Evolutionary conservation across 768 basidiomycete genomes (phyloP).

Genomic region (Hygrophorus russula): DNA sequence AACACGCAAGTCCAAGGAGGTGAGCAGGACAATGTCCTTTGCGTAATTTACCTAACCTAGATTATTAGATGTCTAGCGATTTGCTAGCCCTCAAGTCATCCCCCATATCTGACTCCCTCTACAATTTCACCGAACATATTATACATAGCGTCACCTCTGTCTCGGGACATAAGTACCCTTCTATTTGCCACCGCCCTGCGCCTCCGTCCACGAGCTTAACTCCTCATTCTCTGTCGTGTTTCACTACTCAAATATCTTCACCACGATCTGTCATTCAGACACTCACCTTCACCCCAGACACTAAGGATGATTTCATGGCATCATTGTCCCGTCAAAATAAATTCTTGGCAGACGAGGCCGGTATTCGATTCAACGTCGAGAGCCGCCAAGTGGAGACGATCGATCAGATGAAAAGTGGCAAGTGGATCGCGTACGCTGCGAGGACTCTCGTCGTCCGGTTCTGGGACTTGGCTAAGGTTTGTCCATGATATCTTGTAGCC

Average conservation of each 20-base stretch:
- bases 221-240: conserved; percentile 20
- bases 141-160: conserved; percentile 26
- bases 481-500: conserved; percentile 8
- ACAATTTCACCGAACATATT: conserved; percentile 40
- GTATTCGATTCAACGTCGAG: conserved; percentile 37
- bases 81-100: conserved; percentile 25
- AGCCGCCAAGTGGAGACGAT: conserved; percentile 39
- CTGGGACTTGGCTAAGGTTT: conserved; percentile 74
- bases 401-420: conserved; percentile 66
- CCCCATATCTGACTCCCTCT: conserved; percentile 29
- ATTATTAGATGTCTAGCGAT: conserved; percentile 2
- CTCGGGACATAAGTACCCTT: conserved; percentile 35
- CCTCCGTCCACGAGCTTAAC: conserved; percentile 10
- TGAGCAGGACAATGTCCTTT: conserved; percentile 12
- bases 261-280: conserved; percentile 31
- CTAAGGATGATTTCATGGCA: conserved; percentile 38
- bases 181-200: conserved; percentile 36
- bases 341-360: conserved; percentile 23
- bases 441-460: conserved; percentile 68
- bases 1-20: conserved; percentile 23
- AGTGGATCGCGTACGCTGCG: conserved; percentile 85
- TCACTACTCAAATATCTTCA: conserved; percentile 25
- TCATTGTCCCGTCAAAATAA: conserved; percentile 16
- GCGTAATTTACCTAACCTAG: conserved; percentile 4
- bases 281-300: conserved; percentile 37